These are phyloP conservation scores for Saccharomyces paradoxus DNA, from an alignment of 805 yeast species.

Conservation along the genomic window DNA sequence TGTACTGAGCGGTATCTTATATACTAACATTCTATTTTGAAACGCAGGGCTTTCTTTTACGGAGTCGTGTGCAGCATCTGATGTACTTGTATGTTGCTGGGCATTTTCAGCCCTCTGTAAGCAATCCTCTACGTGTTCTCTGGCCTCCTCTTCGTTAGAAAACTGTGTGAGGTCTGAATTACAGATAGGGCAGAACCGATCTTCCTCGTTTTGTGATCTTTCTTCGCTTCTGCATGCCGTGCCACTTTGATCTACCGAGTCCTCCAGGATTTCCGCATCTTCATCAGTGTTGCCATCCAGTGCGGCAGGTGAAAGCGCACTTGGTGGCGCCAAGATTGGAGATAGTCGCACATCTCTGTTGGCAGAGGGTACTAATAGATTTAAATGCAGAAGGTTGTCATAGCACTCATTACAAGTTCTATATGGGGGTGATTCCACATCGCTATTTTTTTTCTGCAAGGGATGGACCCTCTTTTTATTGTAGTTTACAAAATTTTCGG, in stretches of 20 bases:
- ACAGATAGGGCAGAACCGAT: slow-evolving; percentile 37
- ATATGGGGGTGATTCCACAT: slow-evolving; percentile 40
- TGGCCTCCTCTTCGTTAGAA: slow-evolving; percentile 32
- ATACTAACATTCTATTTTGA: slow-evolving; percentile 77
- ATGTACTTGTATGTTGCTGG: slow-evolving; percentile 33
- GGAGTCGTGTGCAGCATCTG: background rate
- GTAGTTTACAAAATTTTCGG: slow-evolving; percentile 22
- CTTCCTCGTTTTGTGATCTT: slow-evolving; percentile 6
- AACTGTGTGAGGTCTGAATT: slow-evolving; percentile 15
- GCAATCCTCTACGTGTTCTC: slow-evolving; percentile 66
- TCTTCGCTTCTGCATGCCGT: background rate
- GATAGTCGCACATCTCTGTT: background rate
- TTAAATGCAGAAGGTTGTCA: slow-evolving; percentile 35
- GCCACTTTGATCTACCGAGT: background rate
- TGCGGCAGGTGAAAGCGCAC: background rate
- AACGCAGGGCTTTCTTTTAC: slow-evolving; percentile 19
- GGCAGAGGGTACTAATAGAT: slow-evolving; percentile 11
- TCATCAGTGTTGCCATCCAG: slow-evolving; percentile 1
- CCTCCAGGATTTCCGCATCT: slow-evolving; percentile 2
- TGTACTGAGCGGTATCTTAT: slow-evolving; percentile 32
- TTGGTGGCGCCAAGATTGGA: background rate
- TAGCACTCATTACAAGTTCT: slow-evolving; percentile 53
- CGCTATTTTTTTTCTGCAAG: slow-evolving; percentile 14
- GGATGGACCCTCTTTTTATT: slow-evolving; percentile 21
- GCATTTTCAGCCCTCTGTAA: slow-evolving; percentile 46